These are phyloP conservation scores for Trichoderma atroviride DNA, from an alignment of 2,329 filamentous ascomycete species.

Conservation along the genomic window DNA sequence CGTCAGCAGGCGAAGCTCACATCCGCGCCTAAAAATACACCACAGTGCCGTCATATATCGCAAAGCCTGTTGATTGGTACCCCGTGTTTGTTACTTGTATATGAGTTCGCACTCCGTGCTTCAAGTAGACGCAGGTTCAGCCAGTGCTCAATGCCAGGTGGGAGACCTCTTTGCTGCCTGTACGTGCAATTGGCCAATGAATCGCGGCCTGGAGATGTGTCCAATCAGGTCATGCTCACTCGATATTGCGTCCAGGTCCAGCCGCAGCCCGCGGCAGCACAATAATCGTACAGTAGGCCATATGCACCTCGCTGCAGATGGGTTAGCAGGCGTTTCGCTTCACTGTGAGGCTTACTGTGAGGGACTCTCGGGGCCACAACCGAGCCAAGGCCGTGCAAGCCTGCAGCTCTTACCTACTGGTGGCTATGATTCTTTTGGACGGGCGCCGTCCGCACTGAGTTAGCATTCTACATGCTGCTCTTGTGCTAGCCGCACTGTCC, in stretches of 20 bases:
- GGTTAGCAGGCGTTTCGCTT: conserved; percentile 5
- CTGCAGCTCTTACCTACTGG: conserved; percentile 1
- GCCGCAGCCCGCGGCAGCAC: conserved; percentile 2
- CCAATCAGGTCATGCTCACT: not conserved
- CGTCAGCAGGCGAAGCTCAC: conserved; percentile 23
- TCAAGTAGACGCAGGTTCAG: not conserved
- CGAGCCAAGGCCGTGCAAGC: conserved; percentile 15
- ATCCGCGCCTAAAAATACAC: conserved; percentile 13
- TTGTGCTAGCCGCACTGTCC: not conserved
- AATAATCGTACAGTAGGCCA: not conserved
- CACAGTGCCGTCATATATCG: conserved; percentile 3
- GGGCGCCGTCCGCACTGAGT: conserved; percentile 3
- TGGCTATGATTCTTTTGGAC: not conserved
- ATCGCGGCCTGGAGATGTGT: not conserved
- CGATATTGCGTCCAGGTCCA: not conserved
- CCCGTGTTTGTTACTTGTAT: not conserved
- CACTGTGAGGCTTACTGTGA: conserved; percentile 22
- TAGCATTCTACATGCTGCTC: not conserved
- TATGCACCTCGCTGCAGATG: not conserved
- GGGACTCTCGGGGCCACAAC: conserved; percentile 19
- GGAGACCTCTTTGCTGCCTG: not conserved
- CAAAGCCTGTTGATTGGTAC: not conserved
- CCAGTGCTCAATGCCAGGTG: not conserved
- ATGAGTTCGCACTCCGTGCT: not conserved
- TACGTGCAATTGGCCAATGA: not conserved